Conservation (phyloP, 495 filamentous ascomycete species). For the Peziza echinospora region DNA sequence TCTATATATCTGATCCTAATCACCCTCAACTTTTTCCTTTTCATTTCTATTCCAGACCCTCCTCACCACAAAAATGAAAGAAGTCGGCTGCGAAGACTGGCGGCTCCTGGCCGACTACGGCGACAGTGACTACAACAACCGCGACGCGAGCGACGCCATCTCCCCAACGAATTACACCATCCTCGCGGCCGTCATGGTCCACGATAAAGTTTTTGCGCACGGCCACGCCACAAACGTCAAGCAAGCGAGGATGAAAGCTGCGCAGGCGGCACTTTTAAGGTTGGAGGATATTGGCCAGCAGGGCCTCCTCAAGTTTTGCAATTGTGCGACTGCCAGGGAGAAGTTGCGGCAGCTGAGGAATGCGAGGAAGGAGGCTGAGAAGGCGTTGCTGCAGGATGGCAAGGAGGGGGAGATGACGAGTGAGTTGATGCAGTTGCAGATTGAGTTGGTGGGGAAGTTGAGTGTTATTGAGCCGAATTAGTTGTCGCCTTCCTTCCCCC, state of each 20-base stretch:
- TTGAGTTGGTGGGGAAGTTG: no score
- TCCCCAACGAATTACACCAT: no score
- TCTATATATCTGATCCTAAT: neutral
- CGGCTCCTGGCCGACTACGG: constrained; percentile 21
- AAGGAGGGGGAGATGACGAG: no score
- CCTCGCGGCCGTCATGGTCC: constrained; percentile 56
- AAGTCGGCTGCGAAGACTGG: constrained; percentile 29
- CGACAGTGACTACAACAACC: constrained; percentile 22
- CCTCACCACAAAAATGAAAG: constrained; percentile 24
- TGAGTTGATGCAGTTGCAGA: no score
- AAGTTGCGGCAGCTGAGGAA: neutral
- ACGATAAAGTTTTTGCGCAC: constrained; percentile 42
- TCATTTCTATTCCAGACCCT: constrained; percentile 17
- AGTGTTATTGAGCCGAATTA: no score
- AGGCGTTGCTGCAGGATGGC: no score
- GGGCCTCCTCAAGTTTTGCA: neutral
- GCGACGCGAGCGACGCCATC: constrained; percentile 23
- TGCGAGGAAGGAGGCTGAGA: neutral
- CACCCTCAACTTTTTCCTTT: no score
- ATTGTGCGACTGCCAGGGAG: neutral
- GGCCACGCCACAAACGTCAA: constrained; percentile 38
- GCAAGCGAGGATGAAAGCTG: constrained; percentile 53
- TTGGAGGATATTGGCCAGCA: constrained; percentile 30
- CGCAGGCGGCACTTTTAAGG: constrained; percentile 37
- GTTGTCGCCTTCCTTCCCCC: no score